A percentile compares a stretch with the other conserved stretches of the same genome.
phyloP scores from a whole-genome alignment of 495 filamentous ascomycete species.

The Physcia stellaris region DNA sequence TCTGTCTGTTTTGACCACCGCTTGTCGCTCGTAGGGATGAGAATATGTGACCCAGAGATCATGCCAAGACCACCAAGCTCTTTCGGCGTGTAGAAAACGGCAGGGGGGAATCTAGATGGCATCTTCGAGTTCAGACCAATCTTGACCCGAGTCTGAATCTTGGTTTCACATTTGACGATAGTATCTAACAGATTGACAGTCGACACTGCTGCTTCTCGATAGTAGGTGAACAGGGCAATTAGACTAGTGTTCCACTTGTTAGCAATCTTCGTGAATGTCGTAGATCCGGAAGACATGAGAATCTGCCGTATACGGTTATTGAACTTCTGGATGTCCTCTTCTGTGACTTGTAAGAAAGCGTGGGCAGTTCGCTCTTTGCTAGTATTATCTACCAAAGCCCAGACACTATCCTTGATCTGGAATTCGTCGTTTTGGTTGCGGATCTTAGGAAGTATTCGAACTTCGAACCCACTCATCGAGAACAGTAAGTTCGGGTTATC shows the following conservation, averaged over 20 bases:
- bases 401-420: constrained; percentile 92
- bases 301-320: constrained; percentile 99
- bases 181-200: constrained; percentile 93
- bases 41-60: constrained; percentile 97
- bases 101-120: constrained; percentile 97
- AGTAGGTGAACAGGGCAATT: constrained; percentile 99
- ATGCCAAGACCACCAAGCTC: constrained; percentile 96
- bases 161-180: constrained; percentile 99
- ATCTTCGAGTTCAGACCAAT: constrained; percentile 99
- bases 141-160: constrained; percentile 98
- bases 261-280: constrained; percentile 99
- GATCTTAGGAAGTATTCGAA: constrained; percentile 90
- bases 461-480: constrained; percentile 97
- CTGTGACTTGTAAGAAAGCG: constrained; percentile 95
- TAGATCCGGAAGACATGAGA: constrained; percentile 96
- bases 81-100: constrained; percentile 98
- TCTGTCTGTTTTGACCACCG: constrained; percentile 98
- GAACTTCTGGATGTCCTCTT: constrained; percentile 98
- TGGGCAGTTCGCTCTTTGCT: constrained; percentile 96
- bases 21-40: constrained; percentile 96
- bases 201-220: constrained; percentile 94
- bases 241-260: constrained; percentile 99
- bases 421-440: constrained; percentile 95
- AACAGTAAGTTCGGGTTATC: constrained; percentile 97
- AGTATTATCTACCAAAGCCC: constrained; percentile 91